Percentiles rank a stretch among this genome's conserved stretches.
phyloP scores from a whole-genome alignment of 1,284 basidiomycete genomes.

The Ceratobasidium sp. region DNA sequence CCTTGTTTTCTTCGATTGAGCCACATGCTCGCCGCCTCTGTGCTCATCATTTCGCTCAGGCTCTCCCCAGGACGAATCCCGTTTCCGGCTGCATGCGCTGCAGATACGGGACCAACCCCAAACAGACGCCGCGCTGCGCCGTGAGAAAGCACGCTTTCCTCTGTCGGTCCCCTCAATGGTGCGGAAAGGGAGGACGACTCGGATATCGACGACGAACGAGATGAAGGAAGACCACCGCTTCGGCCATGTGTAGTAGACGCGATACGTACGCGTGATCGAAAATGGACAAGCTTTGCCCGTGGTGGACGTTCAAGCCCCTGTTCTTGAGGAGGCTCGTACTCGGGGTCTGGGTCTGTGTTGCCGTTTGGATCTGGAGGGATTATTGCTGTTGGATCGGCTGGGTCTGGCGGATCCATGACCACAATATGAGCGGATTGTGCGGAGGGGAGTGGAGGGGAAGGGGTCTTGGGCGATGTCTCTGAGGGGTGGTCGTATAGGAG shows the following conservation, averaged over 20 bases:
- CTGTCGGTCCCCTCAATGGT: slow-evolving; percentile 48
- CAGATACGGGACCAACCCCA: slow-evolving; percentile 38
- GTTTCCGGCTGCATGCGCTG: slow-evolving; percentile 35
- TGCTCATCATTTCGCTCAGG: slow-evolving; percentile 45
- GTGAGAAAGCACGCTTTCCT: slow-evolving; percentile 34
- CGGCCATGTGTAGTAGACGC: slow-evolving; percentile 46
- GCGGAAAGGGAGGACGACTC: slow-evolving; percentile 51
- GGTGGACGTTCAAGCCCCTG: slow-evolving; percentile 16
- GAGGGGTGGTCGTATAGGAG: slow-evolving; percentile 38
- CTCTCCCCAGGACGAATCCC: slow-evolving; percentile 30
- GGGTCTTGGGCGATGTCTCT: slow-evolving; percentile 11
- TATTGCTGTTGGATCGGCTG: slow-evolving; percentile 43
- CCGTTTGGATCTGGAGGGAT: slow-evolving; percentile 22
- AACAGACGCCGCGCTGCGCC: slow-evolving; percentile 35
- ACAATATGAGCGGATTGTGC: slow-evolving; percentile 13
- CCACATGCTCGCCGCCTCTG: slow-evolving; percentile 46
- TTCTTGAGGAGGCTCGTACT: background rate
- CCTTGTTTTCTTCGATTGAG: slow-evolving; percentile 27
- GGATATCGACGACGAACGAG: slow-evolving; percentile 48
- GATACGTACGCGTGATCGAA: slow-evolving; percentile 52
- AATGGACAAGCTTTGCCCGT: slow-evolving; percentile 47
- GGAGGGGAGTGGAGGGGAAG: background rate
- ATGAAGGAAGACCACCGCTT: slow-evolving; percentile 25
- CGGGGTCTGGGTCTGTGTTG: slow-evolving; percentile 1
- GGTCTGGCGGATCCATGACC: slow-evolving; percentile 32